phyloP scores from a whole-genome alignment of 257 asterid genomes.

The Scutellaria minor region DNA sequence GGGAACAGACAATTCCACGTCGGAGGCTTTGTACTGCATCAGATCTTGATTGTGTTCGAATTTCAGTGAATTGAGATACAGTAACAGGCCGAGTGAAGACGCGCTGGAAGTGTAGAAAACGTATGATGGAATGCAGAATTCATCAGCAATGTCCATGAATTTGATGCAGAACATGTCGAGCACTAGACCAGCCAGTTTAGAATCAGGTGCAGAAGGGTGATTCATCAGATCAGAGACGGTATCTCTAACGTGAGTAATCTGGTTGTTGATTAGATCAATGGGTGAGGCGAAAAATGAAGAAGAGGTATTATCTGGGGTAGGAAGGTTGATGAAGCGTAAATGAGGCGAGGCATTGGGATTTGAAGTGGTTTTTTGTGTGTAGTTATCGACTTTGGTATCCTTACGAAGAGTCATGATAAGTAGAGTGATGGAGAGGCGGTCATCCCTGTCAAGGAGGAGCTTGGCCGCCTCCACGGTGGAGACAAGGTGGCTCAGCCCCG shows the following conservation, averaged over 20 bases:
- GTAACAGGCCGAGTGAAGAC: not conserved
- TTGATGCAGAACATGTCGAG: conserved; percentile 59
- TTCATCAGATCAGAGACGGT: conserved; percentile 31
- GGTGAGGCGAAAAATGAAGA: not conserved
- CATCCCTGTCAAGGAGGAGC: conserved; percentile 52
- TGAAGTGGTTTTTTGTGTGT: conserved; percentile 30
- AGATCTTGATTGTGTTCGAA: conserved; percentile 25
- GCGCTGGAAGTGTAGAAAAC: conserved; percentile 47
- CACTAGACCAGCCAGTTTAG: conserved; percentile 39
- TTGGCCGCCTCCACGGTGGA: conserved; percentile 60
- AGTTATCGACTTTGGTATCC: conserved; percentile 28
- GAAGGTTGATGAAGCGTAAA: conserved; percentile 36
- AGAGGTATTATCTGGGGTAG: conserved; percentile 12
- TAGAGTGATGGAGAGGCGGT: conserved; percentile 51
- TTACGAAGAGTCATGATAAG: conserved; percentile 44
- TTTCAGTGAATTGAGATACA: conserved; percentile 11
- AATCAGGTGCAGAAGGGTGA: not conserved
- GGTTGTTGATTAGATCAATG: conserved; percentile 36
- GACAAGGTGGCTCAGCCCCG: conserved; percentile 61
- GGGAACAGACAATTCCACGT: conserved; percentile 25
- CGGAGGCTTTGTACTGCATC: conserved; percentile 6
- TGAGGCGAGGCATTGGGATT: conserved; percentile 23
- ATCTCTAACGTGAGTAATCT: conserved; percentile 35
- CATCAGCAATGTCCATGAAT: conserved; percentile 58
- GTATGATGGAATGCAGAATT: conserved; percentile 49